Percentiles rank a stretch among this genome's conserved stretches.
phyloP scores from a whole-genome alignment of 805 yeast species.

The Metschnikowia peoriensis region DNA sequence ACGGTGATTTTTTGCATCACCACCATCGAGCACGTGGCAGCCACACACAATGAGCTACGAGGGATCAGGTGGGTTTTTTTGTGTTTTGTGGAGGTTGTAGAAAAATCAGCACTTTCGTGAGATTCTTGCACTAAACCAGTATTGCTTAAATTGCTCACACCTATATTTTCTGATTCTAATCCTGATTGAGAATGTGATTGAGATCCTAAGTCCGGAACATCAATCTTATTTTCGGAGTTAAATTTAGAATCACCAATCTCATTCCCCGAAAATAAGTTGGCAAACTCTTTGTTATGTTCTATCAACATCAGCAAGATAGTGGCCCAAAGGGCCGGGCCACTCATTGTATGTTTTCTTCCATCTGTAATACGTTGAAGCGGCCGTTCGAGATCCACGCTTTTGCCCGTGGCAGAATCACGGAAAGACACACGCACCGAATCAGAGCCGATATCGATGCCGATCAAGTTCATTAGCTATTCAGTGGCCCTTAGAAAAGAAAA shows the following conservation, averaged over 20 bases:
- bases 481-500: not conserved
- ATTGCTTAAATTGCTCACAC: too few relatives aligned
- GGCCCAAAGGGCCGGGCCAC: constrained; percentile 13
- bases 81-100: not conserved
- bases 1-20: constrained; percentile 28
- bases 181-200: not conserved
- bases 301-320: constrained; percentile 10
- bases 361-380: constrained; percentile 7
- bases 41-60: constrained; percentile 27
- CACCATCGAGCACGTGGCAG: constrained; percentile 63
- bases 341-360: constrained; percentile 15
- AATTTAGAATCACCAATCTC: not conserved
- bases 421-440: constrained; percentile 45
- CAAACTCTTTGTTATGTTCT: not conserved
- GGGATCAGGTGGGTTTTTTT: not conserved
- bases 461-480: constrained; percentile 8
- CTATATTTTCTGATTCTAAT: too few relatives aligned
- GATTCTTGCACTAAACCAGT: not conserved
- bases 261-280: not conserved
- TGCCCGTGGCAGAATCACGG: constrained; percentile 18
- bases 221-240: too few relatives aligned
- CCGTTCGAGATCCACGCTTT: constrained; percentile 4
- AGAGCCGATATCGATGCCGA: constrained; percentile 55
- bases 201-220: not conserved
- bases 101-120: not conserved